Percentiles rank a stretch among this genome's conserved stretches.
Conservation (phyloP, 768 basidiomycete species). For the Pulveroboletus sp. region DNA sequence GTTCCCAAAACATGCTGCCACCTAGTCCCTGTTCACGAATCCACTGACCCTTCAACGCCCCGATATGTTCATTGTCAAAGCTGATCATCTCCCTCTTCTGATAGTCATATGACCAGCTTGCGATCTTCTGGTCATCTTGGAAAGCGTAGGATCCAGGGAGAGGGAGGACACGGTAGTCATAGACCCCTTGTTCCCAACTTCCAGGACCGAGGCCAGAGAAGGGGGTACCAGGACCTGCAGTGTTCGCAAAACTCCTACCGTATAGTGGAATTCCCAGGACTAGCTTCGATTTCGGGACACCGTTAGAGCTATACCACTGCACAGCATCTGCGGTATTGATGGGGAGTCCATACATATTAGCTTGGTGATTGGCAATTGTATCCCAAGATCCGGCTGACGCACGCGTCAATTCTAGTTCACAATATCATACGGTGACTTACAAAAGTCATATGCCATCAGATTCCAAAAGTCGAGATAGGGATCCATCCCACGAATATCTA, state of each 20-base stretch:
- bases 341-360: slow-evolving; percentile 69
- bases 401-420: slow-evolving; percentile 8
- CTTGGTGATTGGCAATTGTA: slow-evolving; percentile 70
- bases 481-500: slow-evolving; percentile 83
- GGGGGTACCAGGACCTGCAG: slow-evolving; percentile 71
- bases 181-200: slow-evolving; percentile 87
- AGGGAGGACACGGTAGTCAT: slow-evolving; percentile 90
- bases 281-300: slow-evolving; percentile 74
- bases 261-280: slow-evolving; percentile 92
- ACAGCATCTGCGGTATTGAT: slow-evolving; percentile 63
- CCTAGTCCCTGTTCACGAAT: slow-evolving; percentile 73
- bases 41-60: slow-evolving; percentile 71
- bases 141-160: slow-evolving; percentile 62
- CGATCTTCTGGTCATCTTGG: slow-evolving; percentile 61
- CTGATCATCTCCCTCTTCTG: slow-evolving; percentile 74
- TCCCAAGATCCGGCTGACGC: slow-evolving; percentile 74
- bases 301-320: slow-evolving; percentile 62
- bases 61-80: slow-evolving; percentile 71
- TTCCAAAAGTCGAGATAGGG: slow-evolving; percentile 93
- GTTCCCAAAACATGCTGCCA: slow-evolving; percentile 94
- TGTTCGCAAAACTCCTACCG: slow-evolving; percentile 85
- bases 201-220: slow-evolving; percentile 84
- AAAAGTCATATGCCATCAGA: slow-evolving; percentile 90
- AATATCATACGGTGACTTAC: slow-evolving; percentile 35
- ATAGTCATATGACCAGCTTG: slow-evolving; percentile 83